These are phyloP conservation scores for Globisporangium splendens DNA, from an alignment of 352 stramenopile genomes.

Conservation along the genomic window DNA sequence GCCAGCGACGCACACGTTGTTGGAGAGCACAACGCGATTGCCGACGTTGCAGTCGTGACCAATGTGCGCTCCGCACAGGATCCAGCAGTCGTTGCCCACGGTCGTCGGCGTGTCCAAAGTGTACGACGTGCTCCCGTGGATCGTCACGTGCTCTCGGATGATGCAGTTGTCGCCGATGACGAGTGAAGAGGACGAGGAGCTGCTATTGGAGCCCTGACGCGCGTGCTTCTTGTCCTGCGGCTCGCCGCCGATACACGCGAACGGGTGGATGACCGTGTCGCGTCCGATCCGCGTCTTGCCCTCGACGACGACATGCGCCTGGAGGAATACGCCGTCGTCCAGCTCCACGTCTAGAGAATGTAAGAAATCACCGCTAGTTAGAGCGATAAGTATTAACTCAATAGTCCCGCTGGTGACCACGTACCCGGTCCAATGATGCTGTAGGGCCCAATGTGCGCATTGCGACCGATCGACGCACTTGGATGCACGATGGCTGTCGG, in stretches of 20 bases:
- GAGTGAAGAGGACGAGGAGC: conserved; percentile 19
- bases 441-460: conserved; percentile 71
- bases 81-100: conserved; percentile 76
- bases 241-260: conserved; percentile 68
- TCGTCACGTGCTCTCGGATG: conserved; percentile 81
- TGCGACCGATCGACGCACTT: conserved; percentile 43
- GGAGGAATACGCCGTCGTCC: conserved; percentile 54
- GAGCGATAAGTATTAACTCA: too few species aligned
- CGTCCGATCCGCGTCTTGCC: conserved; percentile 53
- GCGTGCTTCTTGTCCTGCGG: conserved; percentile 85
- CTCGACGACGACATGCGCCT: conserved; percentile 76
- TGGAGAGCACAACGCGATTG: conserved; percentile 69
- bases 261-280: conserved; percentile 62
- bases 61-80: conserved; percentile 73
- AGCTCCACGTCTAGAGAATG: conserved; percentile 53
- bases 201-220: not conserved
- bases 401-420: not conserved
- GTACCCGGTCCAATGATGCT: conserved; percentile 64
- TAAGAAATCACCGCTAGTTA: too few species aligned
- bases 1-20: conserved; percentile 79
- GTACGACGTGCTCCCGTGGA: conserved; percentile 78
- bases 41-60: conserved; percentile 68
- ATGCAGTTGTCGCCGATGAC: conserved; percentile 66
- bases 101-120: conserved; percentile 37
- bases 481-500: conserved; percentile 71